A percentile compares a stretch with the other conserved stretches of the same genome.
Evolutionary conservation across 2,329 filamentous ascomycete species (phyloP).

Genomic region (Diaporthe vexans): DNA sequence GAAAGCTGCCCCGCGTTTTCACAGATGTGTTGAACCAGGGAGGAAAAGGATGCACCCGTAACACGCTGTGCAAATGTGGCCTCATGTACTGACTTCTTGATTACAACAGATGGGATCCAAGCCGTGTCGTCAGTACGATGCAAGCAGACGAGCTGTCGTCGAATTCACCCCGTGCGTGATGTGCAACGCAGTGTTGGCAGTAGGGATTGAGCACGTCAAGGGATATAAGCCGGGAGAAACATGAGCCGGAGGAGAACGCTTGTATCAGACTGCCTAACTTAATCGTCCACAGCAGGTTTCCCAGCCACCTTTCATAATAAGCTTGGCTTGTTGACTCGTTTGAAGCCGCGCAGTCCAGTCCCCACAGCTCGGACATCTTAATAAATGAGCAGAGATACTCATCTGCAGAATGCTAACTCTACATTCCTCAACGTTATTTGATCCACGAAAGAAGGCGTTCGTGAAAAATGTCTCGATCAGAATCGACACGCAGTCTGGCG

Average conservation of each 20-base stretch:
- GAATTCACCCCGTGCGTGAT: no score
- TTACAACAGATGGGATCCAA: neutral
- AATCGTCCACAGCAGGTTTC: neutral
- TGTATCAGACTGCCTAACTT: neutral
- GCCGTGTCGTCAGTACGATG: neutral
- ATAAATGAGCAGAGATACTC: constrained; percentile 33
- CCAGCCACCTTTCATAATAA: neutral
- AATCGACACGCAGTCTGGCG: constrained; percentile 55
- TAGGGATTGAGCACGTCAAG: neutral
- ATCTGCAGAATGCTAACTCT: constrained; percentile 48
- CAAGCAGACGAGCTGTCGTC: no score
- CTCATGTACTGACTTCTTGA: no score
- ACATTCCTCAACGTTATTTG: constrained; percentile 63
- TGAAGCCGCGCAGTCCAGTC: neutral
- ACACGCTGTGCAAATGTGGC: no score
- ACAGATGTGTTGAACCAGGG: no score
- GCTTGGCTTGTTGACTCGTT: neutral
- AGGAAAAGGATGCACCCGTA: no score
- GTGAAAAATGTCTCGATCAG: constrained; percentile 58
- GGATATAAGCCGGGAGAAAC: no score
- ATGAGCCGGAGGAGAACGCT: no score
- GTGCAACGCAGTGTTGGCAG: neutral
- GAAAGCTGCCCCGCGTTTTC: neutral
- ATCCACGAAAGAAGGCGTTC: constrained; percentile 59
- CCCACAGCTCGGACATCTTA: neutral